phyloP scores from a whole-genome alignment of 2,329 filamentous ascomycete genomes.

The Trichoderma harzianum region DNA sequence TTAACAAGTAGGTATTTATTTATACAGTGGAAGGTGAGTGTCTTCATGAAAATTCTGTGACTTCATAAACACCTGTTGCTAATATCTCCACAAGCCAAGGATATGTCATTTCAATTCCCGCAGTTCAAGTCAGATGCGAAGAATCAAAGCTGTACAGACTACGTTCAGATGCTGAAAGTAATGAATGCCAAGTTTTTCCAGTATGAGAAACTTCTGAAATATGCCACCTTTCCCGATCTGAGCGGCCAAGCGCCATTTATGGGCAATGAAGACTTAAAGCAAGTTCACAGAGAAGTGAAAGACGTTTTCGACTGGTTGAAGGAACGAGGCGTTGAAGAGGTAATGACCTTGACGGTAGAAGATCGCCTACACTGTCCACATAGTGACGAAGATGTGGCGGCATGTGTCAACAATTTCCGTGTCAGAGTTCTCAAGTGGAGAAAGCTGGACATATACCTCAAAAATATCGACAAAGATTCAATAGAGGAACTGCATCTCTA shows the following conservation, averaged over 20 bases:
- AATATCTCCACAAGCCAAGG: no score
- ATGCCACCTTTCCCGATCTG: not conserved
- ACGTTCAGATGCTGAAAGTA: not conserved
- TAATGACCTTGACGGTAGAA: not conserved
- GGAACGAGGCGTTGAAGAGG: rapidly evolving
- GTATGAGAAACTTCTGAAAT: not conserved
- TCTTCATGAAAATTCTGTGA: no score
- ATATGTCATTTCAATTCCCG: no score
- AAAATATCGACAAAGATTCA: rapidly evolving
- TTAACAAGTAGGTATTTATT: no score
- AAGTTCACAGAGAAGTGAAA: not conserved
- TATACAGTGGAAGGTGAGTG: no score
- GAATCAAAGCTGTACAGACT: no score
- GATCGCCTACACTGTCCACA: not conserved
- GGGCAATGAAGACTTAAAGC: not conserved
- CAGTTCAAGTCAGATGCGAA: no score
- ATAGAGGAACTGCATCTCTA: not conserved
- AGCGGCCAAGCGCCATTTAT: not conserved
- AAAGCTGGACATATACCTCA: not conserved
- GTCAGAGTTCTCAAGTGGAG: not conserved
- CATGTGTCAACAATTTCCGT: not conserved
- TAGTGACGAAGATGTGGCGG: not conserved
- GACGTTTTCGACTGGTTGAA: not conserved
- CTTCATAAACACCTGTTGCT: no score
- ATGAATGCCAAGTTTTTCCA: no score